These are phyloP conservation scores for Cladosporium sp. DNA, from an alignment of 2,329 filamentous ascomycete genomes.

Conservation along the genomic window DNA sequence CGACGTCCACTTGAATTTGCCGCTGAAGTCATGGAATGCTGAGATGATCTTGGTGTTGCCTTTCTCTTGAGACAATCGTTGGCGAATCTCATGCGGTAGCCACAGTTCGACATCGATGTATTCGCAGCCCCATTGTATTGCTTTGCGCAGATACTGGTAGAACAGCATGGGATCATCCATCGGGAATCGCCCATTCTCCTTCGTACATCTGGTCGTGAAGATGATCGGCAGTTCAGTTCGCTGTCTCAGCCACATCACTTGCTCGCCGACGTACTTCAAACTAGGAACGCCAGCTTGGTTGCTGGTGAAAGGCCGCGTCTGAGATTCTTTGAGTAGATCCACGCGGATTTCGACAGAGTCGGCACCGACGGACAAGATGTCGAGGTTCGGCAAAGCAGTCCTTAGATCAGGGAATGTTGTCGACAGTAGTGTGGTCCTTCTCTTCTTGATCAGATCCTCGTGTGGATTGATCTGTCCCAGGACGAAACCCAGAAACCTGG, in stretches of 20 bases:
- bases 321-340: conserved; percentile 74
- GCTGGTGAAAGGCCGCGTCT: conserved; percentile 62
- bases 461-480: conserved; percentile 79
- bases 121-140: conserved; percentile 86
- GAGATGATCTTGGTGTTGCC: conserved; percentile 85
- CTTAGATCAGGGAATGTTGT: conserved; percentile 87
- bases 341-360: conserved; percentile 85
- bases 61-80: conserved; percentile 66
- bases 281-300: conserved; percentile 60
- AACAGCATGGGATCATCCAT: conserved; percentile 77
- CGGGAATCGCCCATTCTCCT: conserved; percentile 80
- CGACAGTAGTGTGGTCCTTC: conserved; percentile 80
- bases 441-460: conserved; percentile 74
- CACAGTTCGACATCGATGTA: conserved; percentile 89
- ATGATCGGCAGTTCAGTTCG: conserved; percentile 87
- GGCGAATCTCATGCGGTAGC: conserved; percentile 76
- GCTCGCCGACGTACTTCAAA: conserved; percentile 80
- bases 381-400: conserved; percentile 78
- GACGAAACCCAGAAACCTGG: conserved; percentile 77
- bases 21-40: conserved; percentile 88
- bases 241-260: conserved; percentile 81
- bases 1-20: conserved; percentile 80
- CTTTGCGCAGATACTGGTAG: conserved; percentile 77
- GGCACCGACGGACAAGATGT: conserved; percentile 82
- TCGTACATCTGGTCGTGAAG: conserved; percentile 79